These are phyloP conservation scores for Cyclocybe cylindracea DNA, from an alignment of 768 basidiomycete genomes.

Conservation along the genomic window DNA sequence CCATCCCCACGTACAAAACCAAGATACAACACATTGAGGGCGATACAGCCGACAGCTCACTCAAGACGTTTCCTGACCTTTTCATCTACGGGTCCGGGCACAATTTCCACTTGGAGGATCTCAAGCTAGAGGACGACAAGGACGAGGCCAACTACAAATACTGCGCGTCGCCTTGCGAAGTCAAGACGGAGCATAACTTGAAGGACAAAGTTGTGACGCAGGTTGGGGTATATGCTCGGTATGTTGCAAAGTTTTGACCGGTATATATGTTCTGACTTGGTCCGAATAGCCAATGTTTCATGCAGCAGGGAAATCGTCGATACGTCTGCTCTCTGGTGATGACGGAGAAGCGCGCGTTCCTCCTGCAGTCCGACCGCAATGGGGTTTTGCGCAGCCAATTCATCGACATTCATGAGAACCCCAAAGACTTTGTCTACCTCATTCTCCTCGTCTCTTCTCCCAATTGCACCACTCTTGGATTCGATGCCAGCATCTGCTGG, in stretches of 20 bases:
- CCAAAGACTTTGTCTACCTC: conserved; percentile 16
- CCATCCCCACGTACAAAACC: background rate
- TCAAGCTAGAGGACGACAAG: too few relatives aligned
- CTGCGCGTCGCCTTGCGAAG: background rate
- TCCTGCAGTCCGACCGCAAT: conserved; percentile 19
- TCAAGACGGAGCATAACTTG: background rate
- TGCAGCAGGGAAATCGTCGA: conserved; percentile 19
- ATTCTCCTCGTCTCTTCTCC: conserved; percentile 16
- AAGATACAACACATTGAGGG: background rate
- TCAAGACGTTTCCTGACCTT: conserved; percentile 4
- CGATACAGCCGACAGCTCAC: background rate
- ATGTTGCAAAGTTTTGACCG: background rate
- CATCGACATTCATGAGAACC: conserved; percentile 16
- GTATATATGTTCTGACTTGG: background rate
- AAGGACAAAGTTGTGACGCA: conserved; percentile 4
- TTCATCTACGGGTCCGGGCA: conserved; percentile 2
- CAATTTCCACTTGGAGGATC: background rate
- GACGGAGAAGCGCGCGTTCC: conserved; percentile 3
- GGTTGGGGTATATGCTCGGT: conserved; percentile 14
- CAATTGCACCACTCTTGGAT: conserved; percentile 17
- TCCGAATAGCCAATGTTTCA: conserved; percentile 14
- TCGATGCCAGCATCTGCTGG: conserved; percentile 20
- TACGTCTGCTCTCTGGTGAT: conserved; percentile 18
- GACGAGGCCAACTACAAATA: background rate
- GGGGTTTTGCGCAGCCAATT: conserved; percentile 8